These are phyloP conservation scores for Taxawa tesnikishii DNA, from an alignment of 2,329 filamentous ascomycete genomes.

Conservation along the genomic window DNA sequence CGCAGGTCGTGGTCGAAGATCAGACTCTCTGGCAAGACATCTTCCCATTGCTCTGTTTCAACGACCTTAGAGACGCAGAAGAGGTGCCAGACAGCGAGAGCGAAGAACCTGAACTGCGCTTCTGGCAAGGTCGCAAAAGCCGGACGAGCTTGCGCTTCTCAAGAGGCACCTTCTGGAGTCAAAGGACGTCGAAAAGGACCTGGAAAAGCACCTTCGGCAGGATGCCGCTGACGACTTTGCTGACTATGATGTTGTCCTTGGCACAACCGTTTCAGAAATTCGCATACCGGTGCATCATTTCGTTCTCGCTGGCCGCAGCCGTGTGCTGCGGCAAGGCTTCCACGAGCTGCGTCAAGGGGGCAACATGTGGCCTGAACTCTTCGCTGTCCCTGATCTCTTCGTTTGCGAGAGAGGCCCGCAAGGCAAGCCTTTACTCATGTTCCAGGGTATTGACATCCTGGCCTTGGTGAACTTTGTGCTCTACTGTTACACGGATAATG, in stretches of 20 bases:
- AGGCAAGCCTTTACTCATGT: slow-evolving; percentile 46
- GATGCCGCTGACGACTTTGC: slow-evolving; percentile 22
- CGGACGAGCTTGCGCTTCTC: slow-evolving; percentile 36
- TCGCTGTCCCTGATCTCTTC: slow-evolving; percentile 48
- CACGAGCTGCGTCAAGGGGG: slow-evolving; percentile 30
- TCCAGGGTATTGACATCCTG: slow-evolving; percentile 62
- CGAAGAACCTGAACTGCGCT: slow-evolving; percentile 31
- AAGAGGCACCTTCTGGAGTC: slow-evolving; percentile 49
- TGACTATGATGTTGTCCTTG: slow-evolving; percentile 31
- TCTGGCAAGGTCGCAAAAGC: slow-evolving; percentile 34
- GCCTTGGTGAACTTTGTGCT: slow-evolving; percentile 68
- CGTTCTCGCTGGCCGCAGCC: slow-evolving; percentile 63
- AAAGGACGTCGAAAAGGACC: slow-evolving; percentile 52
- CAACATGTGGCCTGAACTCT: too few species aligned
- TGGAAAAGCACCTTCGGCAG: slow-evolving; percentile 37
- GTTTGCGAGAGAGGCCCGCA: slow-evolving; percentile 40
- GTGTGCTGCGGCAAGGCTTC: slow-evolving; percentile 51
- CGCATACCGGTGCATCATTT: slow-evolving; percentile 74
- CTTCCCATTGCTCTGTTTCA: slow-evolving; percentile 55
- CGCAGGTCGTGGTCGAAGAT: slow-evolving; percentile 54
- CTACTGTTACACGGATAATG: slow-evolving; percentile 67
- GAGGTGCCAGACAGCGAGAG: slow-evolving; percentile 29
- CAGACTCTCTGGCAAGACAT: slow-evolving; percentile 65
- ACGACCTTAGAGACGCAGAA: slow-evolving; percentile 36
- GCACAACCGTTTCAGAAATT: slow-evolving; percentile 52